A percentile compares a stretch with the other conserved stretches of the same genome.
These are phyloP conservation scores for Litsea cubeba DNA, from an alignment of 164 flowering plant species.

Conservation along the genomic window DNA sequence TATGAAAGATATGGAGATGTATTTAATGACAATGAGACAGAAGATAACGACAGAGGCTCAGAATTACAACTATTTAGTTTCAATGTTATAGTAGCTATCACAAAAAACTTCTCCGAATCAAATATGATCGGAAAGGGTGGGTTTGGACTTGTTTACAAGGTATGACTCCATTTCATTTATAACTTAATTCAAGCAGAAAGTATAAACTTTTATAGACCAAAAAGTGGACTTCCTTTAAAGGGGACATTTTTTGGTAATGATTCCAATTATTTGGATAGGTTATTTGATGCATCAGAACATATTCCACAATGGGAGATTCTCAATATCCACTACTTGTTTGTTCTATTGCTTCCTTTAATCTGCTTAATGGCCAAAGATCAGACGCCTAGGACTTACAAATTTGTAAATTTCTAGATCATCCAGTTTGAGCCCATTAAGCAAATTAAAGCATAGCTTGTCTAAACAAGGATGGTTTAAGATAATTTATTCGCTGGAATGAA, in stretches of 20 bases:
- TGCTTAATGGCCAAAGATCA: too few relatives aligned
- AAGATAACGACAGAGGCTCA: neutral
- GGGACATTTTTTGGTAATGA: too few relatives aligned
- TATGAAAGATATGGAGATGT: too few relatives aligned
- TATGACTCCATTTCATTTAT: neutral
- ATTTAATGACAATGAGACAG: neutral
- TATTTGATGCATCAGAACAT: neutral
- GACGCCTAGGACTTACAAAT: too few relatives aligned
- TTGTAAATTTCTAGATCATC: neutral
- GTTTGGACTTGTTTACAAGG: too few relatives aligned
- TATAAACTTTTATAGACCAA: neutral
- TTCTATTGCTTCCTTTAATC: neutral
- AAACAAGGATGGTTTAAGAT: neutral
- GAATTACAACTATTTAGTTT: constrained; percentile 1
- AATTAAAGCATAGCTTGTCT: neutral
- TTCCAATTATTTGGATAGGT: neutral
- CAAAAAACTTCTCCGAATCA: too few relatives aligned
- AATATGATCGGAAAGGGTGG: too few relatives aligned
- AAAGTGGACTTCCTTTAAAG: too few relatives aligned
- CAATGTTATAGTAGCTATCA: too few relatives aligned
- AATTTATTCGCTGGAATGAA: neutral
- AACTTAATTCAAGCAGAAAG: neutral
- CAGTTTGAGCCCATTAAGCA: neutral
- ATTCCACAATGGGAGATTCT: neutral
- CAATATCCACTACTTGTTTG: neutral